phyloP scores from a whole-genome alignment of 441 rosid genomes.

The Biscutella laevigata region DNA sequence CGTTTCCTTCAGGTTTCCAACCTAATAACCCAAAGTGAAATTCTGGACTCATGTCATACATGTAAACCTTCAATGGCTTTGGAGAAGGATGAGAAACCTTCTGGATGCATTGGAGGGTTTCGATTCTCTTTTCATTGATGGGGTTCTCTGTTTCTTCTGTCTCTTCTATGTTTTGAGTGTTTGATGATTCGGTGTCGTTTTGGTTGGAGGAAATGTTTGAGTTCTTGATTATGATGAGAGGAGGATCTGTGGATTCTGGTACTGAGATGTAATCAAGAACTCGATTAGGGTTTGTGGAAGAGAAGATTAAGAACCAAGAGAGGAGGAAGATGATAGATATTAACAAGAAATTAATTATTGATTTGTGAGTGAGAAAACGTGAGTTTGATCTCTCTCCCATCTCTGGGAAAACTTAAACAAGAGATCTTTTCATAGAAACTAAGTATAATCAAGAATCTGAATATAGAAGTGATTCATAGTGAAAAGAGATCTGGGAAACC shows the following conservation, averaged over 20 bases:
- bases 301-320: constrained; percentile 70
- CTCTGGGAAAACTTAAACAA: constrained; percentile 14
- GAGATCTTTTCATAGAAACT: constrained; percentile 1
- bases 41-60: constrained; percentile 81
- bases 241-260: constrained; percentile 24
- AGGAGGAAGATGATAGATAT: constrained; percentile 38
- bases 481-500: background rate
- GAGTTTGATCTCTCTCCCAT: constrained; percentile 53
- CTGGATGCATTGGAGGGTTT: constrained; percentile 22
- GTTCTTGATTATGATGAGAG: constrained; percentile 27
- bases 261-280: constrained; percentile 33
- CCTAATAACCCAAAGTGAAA: constrained; percentile 73
- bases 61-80: constrained; percentile 52
- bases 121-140: background rate
- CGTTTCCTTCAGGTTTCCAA: constrained; percentile 47
- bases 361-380: constrained; percentile 35
- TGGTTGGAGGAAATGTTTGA: constrained; percentile 10
- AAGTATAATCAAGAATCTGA: constrained; percentile 17
- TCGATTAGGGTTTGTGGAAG: constrained; percentile 41
- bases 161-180: constrained; percentile 21
- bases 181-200: constrained; percentile 22
- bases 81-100: constrained; percentile 12
- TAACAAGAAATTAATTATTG: constrained; percentile 43
- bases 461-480: background rate
- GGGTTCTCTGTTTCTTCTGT: constrained; percentile 16